phyloP scores from a whole-genome alignment of 2,329 filamentous ascomycete species.

The Fusarium albosuccineum region DNA sequence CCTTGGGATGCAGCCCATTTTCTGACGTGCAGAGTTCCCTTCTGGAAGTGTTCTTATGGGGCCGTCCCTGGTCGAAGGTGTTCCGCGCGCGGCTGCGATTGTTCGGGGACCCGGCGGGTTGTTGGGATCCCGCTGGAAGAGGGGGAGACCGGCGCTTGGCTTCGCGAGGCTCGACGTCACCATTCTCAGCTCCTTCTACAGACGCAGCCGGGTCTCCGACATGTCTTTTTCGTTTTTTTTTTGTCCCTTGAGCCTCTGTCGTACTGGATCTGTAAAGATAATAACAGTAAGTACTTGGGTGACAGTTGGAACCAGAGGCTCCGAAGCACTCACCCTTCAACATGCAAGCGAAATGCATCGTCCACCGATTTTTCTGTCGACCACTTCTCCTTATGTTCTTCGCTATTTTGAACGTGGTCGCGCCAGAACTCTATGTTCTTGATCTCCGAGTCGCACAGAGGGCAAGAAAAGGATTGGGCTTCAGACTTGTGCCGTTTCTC shows the following conservation, averaged over 20 bases:
- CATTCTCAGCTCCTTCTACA: constrained; percentile 1
- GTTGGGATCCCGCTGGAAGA: too few relatives aligned
- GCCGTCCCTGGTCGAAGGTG: too few relatives aligned
- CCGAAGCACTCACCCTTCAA: constrained; percentile 19
- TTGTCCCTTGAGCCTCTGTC: constrained; percentile 5
- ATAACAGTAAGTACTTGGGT: constrained; percentile 2
- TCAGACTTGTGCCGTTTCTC: constrained; percentile 31
- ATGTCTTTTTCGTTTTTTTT: constrained; percentile 16
- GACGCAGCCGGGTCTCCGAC: constrained; percentile 7
- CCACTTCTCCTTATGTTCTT: constrained; percentile 35
- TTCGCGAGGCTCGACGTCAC: constrained; percentile 32
- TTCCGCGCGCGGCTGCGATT: too few relatives aligned
- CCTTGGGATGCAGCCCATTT: too few relatives aligned
- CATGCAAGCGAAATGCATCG: constrained; percentile 43
- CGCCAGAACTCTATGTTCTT: constrained; percentile 45
- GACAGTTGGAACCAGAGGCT: background rate
- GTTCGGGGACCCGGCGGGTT: too few relatives aligned
- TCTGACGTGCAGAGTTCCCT: too few relatives aligned
- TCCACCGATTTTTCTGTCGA: constrained; percentile 44
- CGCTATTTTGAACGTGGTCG: constrained; percentile 40
- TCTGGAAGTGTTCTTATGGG: too few relatives aligned
- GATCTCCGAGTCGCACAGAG: constrained; percentile 43
- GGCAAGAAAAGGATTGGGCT: constrained; percentile 9
- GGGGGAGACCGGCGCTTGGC: background rate
- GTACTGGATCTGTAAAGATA: constrained; percentile 2